Evolutionary conservation across 495 filamentous ascomycete genomes (phyloP).

Genomic region (Thermothielavioides terrestris): DNA sequence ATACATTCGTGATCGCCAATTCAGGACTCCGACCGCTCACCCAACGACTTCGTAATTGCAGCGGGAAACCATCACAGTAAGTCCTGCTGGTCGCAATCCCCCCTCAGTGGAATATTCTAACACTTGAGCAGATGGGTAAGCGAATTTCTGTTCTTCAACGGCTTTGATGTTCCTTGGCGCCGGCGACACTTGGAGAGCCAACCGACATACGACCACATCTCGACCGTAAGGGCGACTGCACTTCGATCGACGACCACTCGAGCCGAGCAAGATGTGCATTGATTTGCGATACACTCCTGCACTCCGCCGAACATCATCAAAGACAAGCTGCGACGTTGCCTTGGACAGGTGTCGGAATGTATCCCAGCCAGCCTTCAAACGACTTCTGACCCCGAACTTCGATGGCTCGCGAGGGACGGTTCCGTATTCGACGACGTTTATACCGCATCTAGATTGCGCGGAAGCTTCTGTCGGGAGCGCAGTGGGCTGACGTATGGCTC

Average conservation of each 20-base stretch:
- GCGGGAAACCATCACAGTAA: conserved; percentile 36
- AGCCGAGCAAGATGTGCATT: too few relatives aligned
- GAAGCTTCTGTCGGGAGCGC: background rate
- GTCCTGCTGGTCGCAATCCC: conserved; percentile 9
- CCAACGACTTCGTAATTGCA: conserved; percentile 25
- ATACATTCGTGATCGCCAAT: conserved; percentile 26
- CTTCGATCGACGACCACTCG: too few relatives aligned
- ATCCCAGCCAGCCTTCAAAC: too few relatives aligned
- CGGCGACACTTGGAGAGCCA: conserved; percentile 5
- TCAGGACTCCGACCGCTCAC: conserved; percentile 24
- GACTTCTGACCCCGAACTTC: background rate
- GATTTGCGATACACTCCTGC: too few relatives aligned
- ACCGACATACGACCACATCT: conserved; percentile 2
- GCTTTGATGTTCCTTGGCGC: background rate
- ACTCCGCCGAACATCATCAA: too few relatives aligned
- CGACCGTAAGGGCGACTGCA: too few relatives aligned
- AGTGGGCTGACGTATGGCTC: conserved; percentile 18
- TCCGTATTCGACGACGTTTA: background rate
- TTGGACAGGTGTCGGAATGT: too few relatives aligned
- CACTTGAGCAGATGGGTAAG: conserved; percentile 43
- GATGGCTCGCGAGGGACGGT: background rate
- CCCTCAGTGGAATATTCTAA: conserved; percentile 14
- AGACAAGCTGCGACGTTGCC: too few relatives aligned
- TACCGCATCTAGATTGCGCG: background rate
- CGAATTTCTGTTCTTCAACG: conserved; percentile 18